These are phyloP conservation scores for Brassica carinata DNA, from an alignment of 345 rosid species.

Conservation along the genomic window DNA sequence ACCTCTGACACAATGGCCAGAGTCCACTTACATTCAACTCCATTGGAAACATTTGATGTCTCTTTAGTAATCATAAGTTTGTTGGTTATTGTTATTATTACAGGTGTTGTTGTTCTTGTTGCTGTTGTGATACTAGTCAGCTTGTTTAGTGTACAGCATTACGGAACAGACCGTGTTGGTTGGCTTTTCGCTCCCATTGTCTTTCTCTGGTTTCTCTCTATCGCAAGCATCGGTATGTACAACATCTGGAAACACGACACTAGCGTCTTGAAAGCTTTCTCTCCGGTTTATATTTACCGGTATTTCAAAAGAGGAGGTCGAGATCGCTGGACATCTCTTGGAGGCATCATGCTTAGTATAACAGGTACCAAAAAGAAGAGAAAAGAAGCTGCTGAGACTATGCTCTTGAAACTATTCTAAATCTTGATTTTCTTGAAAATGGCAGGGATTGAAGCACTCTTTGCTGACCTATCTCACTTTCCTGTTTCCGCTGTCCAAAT, in stretches of 20 bases:
- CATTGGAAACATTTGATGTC: neutral
- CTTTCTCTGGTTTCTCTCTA: conserved; percentile 77
- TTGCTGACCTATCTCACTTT: conserved; percentile 93
- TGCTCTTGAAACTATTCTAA: neutral
- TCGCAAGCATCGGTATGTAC: conserved; percentile 75
- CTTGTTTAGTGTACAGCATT: conserved; percentile 77
- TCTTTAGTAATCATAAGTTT: neutral
- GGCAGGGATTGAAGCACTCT: conserved; percentile 86
- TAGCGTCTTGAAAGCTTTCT: conserved; percentile 74
- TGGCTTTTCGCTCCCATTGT: conserved; percentile 87
- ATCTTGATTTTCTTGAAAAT: conserved; percentile 15
- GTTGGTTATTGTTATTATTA: conserved; percentile 11
- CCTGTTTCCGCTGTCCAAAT: conserved; percentile 57
- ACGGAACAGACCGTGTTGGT: conserved; percentile 83
- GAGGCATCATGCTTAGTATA: conserved; percentile 84
- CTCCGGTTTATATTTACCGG: conserved; percentile 61
- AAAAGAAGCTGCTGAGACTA: neutral
- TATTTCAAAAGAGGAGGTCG: conserved; percentile 70
- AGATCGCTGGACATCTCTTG: conserved; percentile 78
- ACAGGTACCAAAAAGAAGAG: conserved; percentile 49
- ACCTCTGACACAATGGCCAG: too few relatives aligned
- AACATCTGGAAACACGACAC: conserved; percentile 74
- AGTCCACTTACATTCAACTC: neutral
- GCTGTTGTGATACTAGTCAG: conserved; percentile 68
- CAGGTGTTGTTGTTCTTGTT: conserved; percentile 78